Percentiles rank a stretch among this genome's conserved stretches.
These are phyloP conservation scores for Saxophila tyrrhenica DNA, from an alignment of 495 filamentous ascomycete species.

Conservation along the genomic window DNA sequence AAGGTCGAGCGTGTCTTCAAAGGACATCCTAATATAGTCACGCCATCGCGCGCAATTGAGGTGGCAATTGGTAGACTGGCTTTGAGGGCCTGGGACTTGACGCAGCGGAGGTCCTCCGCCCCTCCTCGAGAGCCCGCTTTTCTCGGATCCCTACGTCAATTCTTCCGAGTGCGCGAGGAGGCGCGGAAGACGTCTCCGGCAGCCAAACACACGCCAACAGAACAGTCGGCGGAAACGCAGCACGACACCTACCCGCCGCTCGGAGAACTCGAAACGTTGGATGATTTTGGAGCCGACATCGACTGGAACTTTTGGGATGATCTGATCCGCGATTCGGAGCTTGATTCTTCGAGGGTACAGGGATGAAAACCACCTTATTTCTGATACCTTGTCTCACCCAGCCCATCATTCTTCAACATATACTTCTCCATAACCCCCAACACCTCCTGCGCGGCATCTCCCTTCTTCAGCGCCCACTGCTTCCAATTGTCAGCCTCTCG, in stretches of 20 bases:
- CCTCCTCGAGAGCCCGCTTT: neutral
- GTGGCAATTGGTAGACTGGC: constrained; percentile 9
- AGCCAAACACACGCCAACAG: no score
- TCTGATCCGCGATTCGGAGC: neutral
- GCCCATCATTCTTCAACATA: neutral
- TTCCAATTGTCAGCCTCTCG: constrained; percentile 27
- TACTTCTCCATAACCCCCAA: constrained; percentile 3
- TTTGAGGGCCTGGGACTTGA: constrained; percentile 12
- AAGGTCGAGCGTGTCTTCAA: constrained; percentile 6
- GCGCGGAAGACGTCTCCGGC: neutral
- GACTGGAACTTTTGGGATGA: constrained; percentile 8
- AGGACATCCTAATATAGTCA: constrained; percentile 3
- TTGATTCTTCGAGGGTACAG: neutral
- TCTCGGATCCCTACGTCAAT: neutral
- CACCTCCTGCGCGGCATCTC: constrained; percentile 8
- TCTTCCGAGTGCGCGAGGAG: neutral
- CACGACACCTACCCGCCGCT: neutral
- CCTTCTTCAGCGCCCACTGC: constrained; percentile 1
- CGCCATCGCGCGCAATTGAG: constrained; percentile 3
- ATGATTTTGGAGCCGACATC: neutral
- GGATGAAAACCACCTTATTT: neutral
- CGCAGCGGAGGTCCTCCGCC: neutral
- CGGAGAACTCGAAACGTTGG: neutral
- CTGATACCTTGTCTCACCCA: neutral
- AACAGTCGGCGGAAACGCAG: neutral